These are phyloP conservation scores for Triticum urartu DNA, from an alignment of 176 grass and related monocot genomes.

Conservation along the genomic window DNA sequence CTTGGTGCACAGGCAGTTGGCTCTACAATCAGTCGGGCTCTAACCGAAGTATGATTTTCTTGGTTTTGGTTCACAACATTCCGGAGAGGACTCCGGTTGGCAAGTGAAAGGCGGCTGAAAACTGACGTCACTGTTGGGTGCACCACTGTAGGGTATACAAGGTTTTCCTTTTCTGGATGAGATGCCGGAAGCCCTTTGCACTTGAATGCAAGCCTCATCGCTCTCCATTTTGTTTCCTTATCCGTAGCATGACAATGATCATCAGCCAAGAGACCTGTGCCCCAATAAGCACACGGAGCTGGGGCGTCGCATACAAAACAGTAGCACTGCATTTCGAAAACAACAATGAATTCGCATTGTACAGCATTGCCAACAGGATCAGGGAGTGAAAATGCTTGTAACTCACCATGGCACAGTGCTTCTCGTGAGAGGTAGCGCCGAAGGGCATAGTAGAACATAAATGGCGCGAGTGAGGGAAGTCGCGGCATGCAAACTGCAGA, in stretches of 20 bases:
- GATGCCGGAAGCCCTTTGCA: constrained; percentile 18
- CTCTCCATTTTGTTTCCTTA: constrained; percentile 59
- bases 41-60: not conserved
- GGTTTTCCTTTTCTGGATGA: constrained; percentile 36
- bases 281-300: constrained; percentile 85
- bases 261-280: constrained; percentile 18
- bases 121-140: not conserved
- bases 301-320: constrained; percentile 85
- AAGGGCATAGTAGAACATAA: constrained; percentile 81
- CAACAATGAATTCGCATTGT: not conserved
- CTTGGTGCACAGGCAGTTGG: not conserved
- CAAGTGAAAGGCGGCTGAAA: not conserved
- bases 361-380: not conserved
- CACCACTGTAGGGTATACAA: not conserved
- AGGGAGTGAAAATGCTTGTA: not conserved
- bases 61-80: not conserved
- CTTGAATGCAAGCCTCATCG: constrained; percentile 50
- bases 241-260: constrained; percentile 94
- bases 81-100: not conserved
- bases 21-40: not conserved
- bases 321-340: constrained; percentile 83
- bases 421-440: constrained; percentile 53
- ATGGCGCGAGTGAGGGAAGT: constrained; percentile 93
- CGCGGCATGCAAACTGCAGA: constrained; percentile 88
- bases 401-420: constrained; percentile 77